phyloP scores from a whole-genome alignment of 2,329 filamentous ascomycete species.

The Colletotrichum incanum region DNA sequence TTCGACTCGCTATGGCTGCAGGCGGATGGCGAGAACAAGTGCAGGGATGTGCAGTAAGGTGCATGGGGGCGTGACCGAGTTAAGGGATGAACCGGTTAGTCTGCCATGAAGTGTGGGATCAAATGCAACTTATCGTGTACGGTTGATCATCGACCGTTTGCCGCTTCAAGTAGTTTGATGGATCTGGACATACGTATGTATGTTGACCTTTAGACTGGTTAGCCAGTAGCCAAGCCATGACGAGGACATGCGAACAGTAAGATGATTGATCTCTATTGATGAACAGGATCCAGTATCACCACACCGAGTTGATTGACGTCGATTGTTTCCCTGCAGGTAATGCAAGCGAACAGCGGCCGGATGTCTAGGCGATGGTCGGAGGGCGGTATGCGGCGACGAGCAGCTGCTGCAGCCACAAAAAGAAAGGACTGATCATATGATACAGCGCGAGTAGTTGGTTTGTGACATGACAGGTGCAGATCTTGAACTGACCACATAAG shows the following conservation, averaged over 20 bases:
- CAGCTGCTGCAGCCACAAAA: constrained; percentile 30
- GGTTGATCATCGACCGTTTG: constrained; percentile 7
- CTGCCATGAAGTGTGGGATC: constrained; percentile 12
- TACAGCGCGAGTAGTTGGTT: constrained; percentile 15
- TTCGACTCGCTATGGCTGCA: constrained; percentile 10
- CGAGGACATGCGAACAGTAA: neutral
- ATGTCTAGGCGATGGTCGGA: constrained; percentile 6
- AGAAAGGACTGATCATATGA: constrained; percentile 39
- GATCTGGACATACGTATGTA: constrained; percentile 5
- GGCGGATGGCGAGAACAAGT: constrained; percentile 15
- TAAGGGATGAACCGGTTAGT: constrained; percentile 35
- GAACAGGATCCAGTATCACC: constrained; percentile 9
- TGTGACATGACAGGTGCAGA: constrained; percentile 26
- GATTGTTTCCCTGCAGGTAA: constrained; percentile 10
- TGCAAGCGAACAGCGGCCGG: constrained; percentile 17
- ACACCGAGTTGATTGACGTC: constrained; percentile 13
- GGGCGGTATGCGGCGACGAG: constrained; percentile 8
- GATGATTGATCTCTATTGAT: neutral
- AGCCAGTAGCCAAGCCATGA: neutral
- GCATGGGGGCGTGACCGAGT: constrained; percentile 10
- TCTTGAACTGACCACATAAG: constrained; percentile 10
- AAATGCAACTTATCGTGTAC: constrained; percentile 16
- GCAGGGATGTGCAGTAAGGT: constrained; percentile 19
- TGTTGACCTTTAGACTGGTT: neutral
- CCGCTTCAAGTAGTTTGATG: constrained; percentile 12